Base-by-base conservation (phyloP, 768 basidiomycete species). In the Boletus rufocinnamomeus region DNA sequence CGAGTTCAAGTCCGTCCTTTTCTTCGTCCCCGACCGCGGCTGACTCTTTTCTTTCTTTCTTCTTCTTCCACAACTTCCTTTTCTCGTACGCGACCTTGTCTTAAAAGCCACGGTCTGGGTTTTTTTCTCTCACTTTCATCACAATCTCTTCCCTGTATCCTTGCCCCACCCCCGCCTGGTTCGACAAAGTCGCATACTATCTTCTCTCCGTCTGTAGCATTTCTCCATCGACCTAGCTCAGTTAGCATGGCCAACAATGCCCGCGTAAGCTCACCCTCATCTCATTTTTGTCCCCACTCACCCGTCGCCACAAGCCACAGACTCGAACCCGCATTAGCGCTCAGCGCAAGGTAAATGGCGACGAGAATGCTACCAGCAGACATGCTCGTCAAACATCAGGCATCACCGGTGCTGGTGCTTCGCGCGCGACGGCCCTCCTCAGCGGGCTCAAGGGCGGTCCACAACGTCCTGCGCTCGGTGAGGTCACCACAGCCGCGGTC, bases 401-500 rank as follows among this genome's bases (percentile, higher is more conserved):
- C 62, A 75, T 74, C 63, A 69, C 78, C 37, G 64, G 72, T 52
- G 66, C 76, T 50, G 82, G 80, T 44, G 74, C 83, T 45, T 76
- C 81, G 56, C 84, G 87, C 52, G 76, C 82, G 63, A 66, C 80
- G 48, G 72, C 78, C 34, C 73, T 79, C 63, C 52, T 74, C 19
- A 69, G 56, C 27, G 72, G 72, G 10, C 67, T 73, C 62, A 93
- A 92, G 79, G 77, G 76, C 35, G 80, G 77, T 44, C 75, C 79
- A 23, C 84, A 86, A 70, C 83, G 93, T 63, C 80, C 87, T 34
- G 91, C 86, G 41, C 80, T 95, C 50, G 84, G 86, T 58, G 93
- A 94, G 75, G 92, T 95, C 62, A 89, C 89, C 46, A 86, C 83
- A 51, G 83, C 83, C 60, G 86, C 87, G 56, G 83, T 91, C 52